Base-by-base conservation (phyloP, 1,284 basidiomycete species). In the Coniophora puteana region DNA sequence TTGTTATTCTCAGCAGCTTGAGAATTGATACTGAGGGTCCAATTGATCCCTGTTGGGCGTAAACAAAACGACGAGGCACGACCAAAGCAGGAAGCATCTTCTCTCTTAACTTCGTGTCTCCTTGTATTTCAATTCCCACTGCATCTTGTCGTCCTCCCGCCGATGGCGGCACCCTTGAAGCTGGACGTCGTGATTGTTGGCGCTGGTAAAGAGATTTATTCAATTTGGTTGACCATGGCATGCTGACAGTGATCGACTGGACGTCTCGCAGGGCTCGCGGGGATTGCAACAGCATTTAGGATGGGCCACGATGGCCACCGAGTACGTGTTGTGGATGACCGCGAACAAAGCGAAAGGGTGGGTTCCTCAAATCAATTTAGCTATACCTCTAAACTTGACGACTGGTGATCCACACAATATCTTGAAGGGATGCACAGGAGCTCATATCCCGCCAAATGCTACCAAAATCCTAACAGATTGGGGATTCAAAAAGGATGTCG, bases 371-470 rank as follows among this genome's bases (percentile, higher is more conserved):
- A 33, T n/a, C n/a, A n/a, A n/a, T n/a, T 14, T 20, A 14, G 29
- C 6, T 21, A n/a, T 2, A 25, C 13, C 26, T n/a, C n/a, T n/a
- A n/a, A n/a, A n/a, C n/a, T n/a, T n/a, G n/a, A n/a, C n/a, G n/a
- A n/a, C n/a, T n/a, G n/a, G n/a, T n/a, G n/a, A n/a, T n/a, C n/a
- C n/a, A n/a, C n/a, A n/a, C n/a, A n/a, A n/a, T n/a, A 2, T 13
- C n/a, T 18, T 17, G 49, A 54, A 56, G 16, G 51, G 62, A 0
- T 66, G 58, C 11, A 31, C 46, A 13, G 72, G 72, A 10, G 54
- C 72, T n/a, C 69, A 75, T 17, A 56, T 77, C 8, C 68, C 74
- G 17, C 76, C 76, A 1, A 76, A 76, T 51, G 53, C 70, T 35
- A 67, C 66, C 27, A 74, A 72, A 46, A 70, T 76, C 14, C 61